Evolutionary conservation across 345 rosid genomes (phyloP).

Genomic region (Salix suchowensis): DNA sequence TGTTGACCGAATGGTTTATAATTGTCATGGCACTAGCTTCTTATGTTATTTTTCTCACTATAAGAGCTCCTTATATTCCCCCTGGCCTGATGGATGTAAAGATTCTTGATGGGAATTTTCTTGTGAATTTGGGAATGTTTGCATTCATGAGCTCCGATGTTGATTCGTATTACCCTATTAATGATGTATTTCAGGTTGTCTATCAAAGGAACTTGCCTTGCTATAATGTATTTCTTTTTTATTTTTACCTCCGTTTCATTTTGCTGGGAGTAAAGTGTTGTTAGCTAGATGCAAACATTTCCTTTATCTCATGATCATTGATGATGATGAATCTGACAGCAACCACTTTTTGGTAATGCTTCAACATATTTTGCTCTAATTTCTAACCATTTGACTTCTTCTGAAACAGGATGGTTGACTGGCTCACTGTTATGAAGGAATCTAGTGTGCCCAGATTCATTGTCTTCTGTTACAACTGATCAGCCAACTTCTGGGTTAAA

Average conservation of each 20-base stretch:
- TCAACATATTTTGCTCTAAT: background rate
- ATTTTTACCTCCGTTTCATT: background rate
- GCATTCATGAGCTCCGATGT: background rate
- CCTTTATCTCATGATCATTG: background rate
- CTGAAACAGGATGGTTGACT: slow-evolving; percentile 50
- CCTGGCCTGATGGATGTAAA: background rate
- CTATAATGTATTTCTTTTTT: background rate
- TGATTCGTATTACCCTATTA: background rate
- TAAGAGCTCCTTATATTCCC: background rate
- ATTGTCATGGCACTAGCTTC: background rate
- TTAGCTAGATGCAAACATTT: background rate
- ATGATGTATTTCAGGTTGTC: background rate
- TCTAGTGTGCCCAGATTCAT: slow-evolving; percentile 15
- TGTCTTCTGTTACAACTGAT: slow-evolving; percentile 24
- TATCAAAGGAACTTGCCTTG: background rate
- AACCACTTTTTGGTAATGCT: background rate
- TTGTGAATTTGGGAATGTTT: background rate
- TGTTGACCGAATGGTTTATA: background rate
- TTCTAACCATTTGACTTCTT: slow-evolving; percentile 14
- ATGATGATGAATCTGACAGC: background rate
- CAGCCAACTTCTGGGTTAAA: slow-evolving; percentile 24
- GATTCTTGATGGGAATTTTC: background rate
- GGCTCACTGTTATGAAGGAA: slow-evolving; percentile 25
- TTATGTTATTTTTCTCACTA: background rate
- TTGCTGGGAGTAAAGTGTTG: background rate